Base-by-base conservation (phyloP, 129 eudicot species). In the Apium graveolens region DNA sequence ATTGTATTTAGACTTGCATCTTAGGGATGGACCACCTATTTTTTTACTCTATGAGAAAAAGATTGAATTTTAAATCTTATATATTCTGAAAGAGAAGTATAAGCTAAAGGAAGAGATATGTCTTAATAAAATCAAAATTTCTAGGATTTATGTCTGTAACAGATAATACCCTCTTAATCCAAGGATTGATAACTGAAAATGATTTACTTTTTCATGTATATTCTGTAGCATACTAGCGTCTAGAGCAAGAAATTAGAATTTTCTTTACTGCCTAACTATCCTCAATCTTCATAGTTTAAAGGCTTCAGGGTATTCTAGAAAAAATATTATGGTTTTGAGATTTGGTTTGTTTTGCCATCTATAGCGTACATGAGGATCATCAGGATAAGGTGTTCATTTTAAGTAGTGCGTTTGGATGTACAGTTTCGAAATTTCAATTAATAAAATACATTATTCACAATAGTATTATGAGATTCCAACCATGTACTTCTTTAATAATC, bases 1-100 rank as follows among this genome's bases (percentile, higher is more conserved):
- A 78, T 63, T 55, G 53, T 41, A 41, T 73, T 76, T 82, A 53
- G 71, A 38, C 76, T 75, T 41, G 39, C 24, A 65, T 65, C 9
- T 65, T 66, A 66, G 72, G 24, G 72, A 31, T 31, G 72, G 72
- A 66, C 39, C 37, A 31, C 72, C 39, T 11, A 63, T 0, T 27
- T 27, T 29, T 24, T 24, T 24, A 9, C 3, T 60, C 1, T 60
- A 57, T 57, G 32, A 60, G 11, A n/a, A 26, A 1, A 9, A 26
- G 0, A 60, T 60, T 60, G 2, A 60, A 1, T 60, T 57, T 11
- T 26, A 60, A 60, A 60, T 60, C 32, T n/a, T 26, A n/a, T 60
- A n/a, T 60, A 3, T 60, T 60, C 68, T 60, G 17, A 60, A 29
- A 60, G 12, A 60, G 34, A 60, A 60, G 32, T 60, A 60, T 10